Evolutionary conservation across 306 rosid genomes (phyloP), one percentile per base, ranked within the genome.

Genomic region (Myrica gale): DNA sequence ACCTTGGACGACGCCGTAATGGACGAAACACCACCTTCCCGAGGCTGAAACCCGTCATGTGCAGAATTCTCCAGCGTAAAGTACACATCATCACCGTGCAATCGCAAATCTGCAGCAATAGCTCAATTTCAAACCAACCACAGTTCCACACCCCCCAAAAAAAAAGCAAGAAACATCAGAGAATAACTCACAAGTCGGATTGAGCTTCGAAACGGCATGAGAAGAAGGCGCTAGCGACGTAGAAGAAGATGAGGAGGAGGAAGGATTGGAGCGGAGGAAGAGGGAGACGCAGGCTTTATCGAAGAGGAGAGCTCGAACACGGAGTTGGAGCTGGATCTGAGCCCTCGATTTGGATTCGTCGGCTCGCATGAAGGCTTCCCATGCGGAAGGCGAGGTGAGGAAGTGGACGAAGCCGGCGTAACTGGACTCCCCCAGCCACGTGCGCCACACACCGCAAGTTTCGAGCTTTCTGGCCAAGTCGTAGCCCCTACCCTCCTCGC

Each of bases 251-350:
- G 82, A 56, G 4, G 87, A 54, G 47, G 89, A 82, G 13, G 84
- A 43, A 46, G 82, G 71, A 69, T 66, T 39, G 68, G 88, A 81
- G 62, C 85, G 92, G 52, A 85, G 73, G 83, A 85, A 87, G 51
- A 90, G 87, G 37, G 98, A 91, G 75, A 78, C 82, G 45, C 83
- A 63, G 75, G 98, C 96, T 79, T 95, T 95, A 80, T 95, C 98
- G 85, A 92, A 95, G 69, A 95, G 89, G 70, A 95, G 98, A 0
- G 98, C 97, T 15, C 98, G 95, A 44, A 85, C 98, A 50, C 97
- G 74, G 80, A 95, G 95, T 46, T 92, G 98, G 52, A 95, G 96
- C 8, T 82, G 89, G 76, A 90, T 76, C 80, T 85, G 96, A 69
- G 89, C 86, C 84, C 89, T 87, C 78, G 98, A 82, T 80, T 89